Percentiles rank a stretch among this genome's conserved stretches.
Evolutionary conservation across 2,329 filamentous ascomycete genomes (phyloP).

Genomic region (Pseudophaeomoniella oleicola): DNA sequence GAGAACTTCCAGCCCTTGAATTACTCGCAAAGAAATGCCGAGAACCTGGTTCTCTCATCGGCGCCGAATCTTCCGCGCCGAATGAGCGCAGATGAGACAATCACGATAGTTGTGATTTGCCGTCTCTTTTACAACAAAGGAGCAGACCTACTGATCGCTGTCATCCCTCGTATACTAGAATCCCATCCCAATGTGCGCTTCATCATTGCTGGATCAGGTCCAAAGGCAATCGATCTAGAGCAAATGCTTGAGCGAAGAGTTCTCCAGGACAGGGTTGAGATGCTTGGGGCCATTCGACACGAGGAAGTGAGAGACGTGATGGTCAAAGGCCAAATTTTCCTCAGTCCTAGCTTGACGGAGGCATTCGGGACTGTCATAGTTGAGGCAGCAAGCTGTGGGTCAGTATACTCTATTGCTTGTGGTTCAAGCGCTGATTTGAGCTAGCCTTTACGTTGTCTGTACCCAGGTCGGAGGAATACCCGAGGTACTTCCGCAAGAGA

Average conservation of each 20-base stretch:
- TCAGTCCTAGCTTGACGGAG: constrained; percentile 88
- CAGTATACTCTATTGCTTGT: too few relatives aligned
- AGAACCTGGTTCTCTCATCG: constrained; percentile 12
- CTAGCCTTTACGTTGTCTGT: constrained; percentile 94
- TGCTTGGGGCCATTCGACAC: constrained; percentile 83
- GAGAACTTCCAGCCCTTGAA: constrained; percentile 77
- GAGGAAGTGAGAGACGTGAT: constrained; percentile 97
- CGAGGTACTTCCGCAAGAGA: constrained; percentile 85
- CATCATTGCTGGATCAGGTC: constrained; percentile 88
- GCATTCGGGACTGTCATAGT: constrained; percentile 97
- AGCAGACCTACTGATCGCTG: constrained; percentile 89
- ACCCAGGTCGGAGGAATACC: constrained; percentile 94
- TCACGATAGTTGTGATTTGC: constrained; percentile 94
- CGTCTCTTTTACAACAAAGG: constrained; percentile 98
- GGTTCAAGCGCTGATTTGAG: too few relatives aligned
- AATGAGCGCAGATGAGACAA: constrained; percentile 68
- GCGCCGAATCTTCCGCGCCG: constrained; percentile 45
- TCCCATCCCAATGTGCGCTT: constrained; percentile 88
- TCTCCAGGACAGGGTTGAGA: constrained; percentile 80
- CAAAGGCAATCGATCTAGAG: constrained; percentile 93
- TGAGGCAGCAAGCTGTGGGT: constrained; percentile 84
- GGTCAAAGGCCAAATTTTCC: constrained; percentile 90
- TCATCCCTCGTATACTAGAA: constrained; percentile 81
- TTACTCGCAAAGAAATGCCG: constrained; percentile 30
- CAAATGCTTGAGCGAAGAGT: constrained; percentile 96